Evolutionary conservation across 352 stramenopile species (phyloP), one percentile per base, ranked within the genome.

Genomic region (Pythium insidiosum): DNA sequence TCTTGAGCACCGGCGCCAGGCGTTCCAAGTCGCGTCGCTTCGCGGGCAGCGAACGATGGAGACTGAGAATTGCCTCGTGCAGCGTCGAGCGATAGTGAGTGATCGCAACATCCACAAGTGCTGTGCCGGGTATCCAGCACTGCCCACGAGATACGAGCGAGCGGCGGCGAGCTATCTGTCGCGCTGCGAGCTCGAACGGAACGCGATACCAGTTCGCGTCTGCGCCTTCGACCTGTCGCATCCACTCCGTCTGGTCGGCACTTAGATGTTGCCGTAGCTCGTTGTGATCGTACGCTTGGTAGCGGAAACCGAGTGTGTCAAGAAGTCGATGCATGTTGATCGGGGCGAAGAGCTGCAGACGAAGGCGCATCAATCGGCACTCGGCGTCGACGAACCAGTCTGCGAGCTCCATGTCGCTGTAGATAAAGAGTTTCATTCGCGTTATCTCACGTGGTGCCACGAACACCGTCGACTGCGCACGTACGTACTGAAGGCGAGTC

Each of bases 341-440:
- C 5, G 6, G 9, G 4, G 46, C 7, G 0, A 38, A 18, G 1
- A 26, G 3, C 16, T 19, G 55, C 46, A 43, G 41, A 4, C 28
- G 50, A 5, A 46, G 31, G 4, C 13, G 15, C 23, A 38, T 40
- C 13, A 38, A 9, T 13, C 23, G 43, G 29, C 19, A 38, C 54
- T 92, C 80, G 9, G 54, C 50, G 28, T 66, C 48, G 13, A 88
- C 43, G 7, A 88, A 35, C 80, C 73, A 87, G 30, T 78, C 57
- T 58, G 61, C 69, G 7, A 52, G 47, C 22, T 56, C 61, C 1
- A 40, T 46, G 50, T 63, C 50, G 59, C 72, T 77, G 41, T 18
- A 43, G 13, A 36, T 44, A 41, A 0, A 34, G 21, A 46, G 45
- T 38, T 43, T 50, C 24, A 37, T 47, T 54, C 3, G 50, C 20